Evolutionary conservation across 495 filamentous ascomycete species (phyloP), one percentile per base, ranked within the genome.

Genomic region (Durotheca rogersii): DNA sequence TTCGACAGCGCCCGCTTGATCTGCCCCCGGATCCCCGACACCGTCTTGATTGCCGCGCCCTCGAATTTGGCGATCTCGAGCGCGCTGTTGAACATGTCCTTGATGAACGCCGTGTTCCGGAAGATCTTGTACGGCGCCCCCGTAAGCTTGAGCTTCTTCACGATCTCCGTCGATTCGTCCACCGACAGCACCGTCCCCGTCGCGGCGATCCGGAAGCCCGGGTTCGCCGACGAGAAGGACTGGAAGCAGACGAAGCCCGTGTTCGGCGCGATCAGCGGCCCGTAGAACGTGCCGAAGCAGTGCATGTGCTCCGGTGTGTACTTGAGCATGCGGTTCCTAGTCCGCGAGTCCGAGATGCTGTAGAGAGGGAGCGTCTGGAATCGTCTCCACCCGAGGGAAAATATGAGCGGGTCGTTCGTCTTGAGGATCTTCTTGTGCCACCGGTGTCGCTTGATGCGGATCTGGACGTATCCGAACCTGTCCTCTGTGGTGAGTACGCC

Each of bases 401-500:
- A 96, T 62, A 97, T 94, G 30, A 98, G 80, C 11, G 93, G 93
- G 60, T 98, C 93, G 56, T 92, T 95, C 12, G 89, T 96, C 72
- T 98, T 98, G 53, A 98, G 74, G 47, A 96, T 96, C 76, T 90
- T 95, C 81, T 97, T 96, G 67, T 97, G 93, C 94, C 94, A 98
- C 55, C 93, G 80, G 64, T 98, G 93, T 48, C 88, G 79, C 79
- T 96, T 96, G 74, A 98, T 96, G 29, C 94, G 82, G 39, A 96
- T 81, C 67, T 96, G 93, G 10, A 97, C 85, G 58, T 89, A 96
- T 2, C 94, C 93, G 64, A 95, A 95, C 9, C 93, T 83, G 68
- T 96, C 90, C 68, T 98, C 93, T 0, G 90, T 95, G 6, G 94
- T 79, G 30, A 89, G 82, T 31, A 98, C 75, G 37, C 93, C 93